A percentile compares a stretch with the other conserved stretches of the same genome.
phyloP scores from a whole-genome alignment of 1,139 yeast species.

The Meyerozyma elateridarum region DNA sequence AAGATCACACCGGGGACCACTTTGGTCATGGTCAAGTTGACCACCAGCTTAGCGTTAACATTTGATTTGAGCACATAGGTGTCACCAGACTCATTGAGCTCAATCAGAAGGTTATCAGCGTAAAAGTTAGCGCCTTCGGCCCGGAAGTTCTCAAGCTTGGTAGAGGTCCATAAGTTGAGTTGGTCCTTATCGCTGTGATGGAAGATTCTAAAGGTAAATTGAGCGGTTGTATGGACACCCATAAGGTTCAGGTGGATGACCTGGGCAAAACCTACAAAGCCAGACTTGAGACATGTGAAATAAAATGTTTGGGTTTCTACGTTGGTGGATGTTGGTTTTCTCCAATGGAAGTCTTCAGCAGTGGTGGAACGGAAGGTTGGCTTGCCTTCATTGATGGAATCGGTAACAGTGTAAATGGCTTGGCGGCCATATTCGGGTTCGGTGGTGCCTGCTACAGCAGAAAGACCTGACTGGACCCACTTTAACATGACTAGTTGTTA shows the following conservation, averaged over 20 bases:
- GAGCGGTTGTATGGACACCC: slow-evolving; percentile 89
- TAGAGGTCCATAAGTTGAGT: slow-evolving; percentile 77
- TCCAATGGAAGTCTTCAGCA: slow-evolving; percentile 68
- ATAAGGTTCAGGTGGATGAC: slow-evolving; percentile 88
- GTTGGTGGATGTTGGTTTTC: slow-evolving; percentile 70
- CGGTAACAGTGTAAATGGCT: slow-evolving; percentile 81
- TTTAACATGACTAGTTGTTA: slow-evolving; percentile 47
- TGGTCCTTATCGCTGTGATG: slow-evolving; percentile 45
- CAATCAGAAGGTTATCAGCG: slow-evolving; percentile 67
- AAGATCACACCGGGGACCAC: slow-evolving; percentile 82
- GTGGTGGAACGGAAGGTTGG: slow-evolving; percentile 49
- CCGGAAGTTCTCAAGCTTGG: slow-evolving; percentile 76
- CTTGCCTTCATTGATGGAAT: slow-evolving; percentile 48
- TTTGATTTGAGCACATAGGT: slow-evolving; percentile 57
- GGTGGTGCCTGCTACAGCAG: slow-evolving; percentile 93
- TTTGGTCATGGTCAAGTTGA: slow-evolving; percentile 61
- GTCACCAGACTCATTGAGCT: slow-evolving; percentile 50
- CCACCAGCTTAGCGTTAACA: slow-evolving; percentile 68
- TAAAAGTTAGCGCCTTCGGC: slow-evolving; percentile 76
- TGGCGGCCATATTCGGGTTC: slow-evolving; percentile 96
- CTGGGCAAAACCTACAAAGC: slow-evolving; percentile 84
- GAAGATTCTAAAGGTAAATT: slow-evolving; percentile 82
- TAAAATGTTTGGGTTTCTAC: slow-evolving; percentile 95
- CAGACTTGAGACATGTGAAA: slow-evolving; percentile 59
- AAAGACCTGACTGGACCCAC: slow-evolving; percentile 85